Base-by-base conservation (phyloP, 352 stramenopile genomes). In the Phytophthora gonapodyides region DNA sequence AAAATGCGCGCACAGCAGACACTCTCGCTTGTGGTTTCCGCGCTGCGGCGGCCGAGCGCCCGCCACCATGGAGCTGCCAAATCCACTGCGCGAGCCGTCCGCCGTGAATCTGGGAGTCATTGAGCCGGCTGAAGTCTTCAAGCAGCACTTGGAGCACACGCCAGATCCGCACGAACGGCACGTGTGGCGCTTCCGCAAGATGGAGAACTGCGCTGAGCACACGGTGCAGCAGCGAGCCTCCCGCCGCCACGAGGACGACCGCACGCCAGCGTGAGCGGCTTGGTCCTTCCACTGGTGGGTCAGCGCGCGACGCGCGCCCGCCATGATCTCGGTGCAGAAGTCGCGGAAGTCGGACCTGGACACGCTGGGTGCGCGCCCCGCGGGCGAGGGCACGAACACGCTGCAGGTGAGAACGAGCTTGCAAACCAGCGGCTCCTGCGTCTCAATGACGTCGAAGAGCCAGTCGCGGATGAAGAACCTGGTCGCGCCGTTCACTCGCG, bases 401-500 rank as follows among this genome's bases (percentile, higher is more conserved):
- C 67, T 75, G 37, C 74, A 84, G 31, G 81, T 88, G n/a, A 93
- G 53, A 36, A 93, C 64, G 46, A 93, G 48, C 61, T 88, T 91
- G 64, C 81, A 91, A 7, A 85, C 68, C 60, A 82, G 38, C 9
- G 59, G 59, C 30, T 93, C 82, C 13, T 67, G 64, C 46, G 80
- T 87, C 65, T 91, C 81, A 5, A 71, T 54, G 24, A 91, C 73
- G 31, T 93, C 80, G 46, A 82, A 84, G n/a, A 93, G 62, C 67
- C 78, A 88, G 50, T 93, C 82, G 15, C 81, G 78, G 43, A 91
- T 68, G 47, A 78, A 88, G 41, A 90, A 75, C 30, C 71, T 69
- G 59, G 78, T 55, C 35, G 63, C 67, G 15, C 52, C 64, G 31
- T 44, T 42, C 15, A 69, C 56, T 27, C 73, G 80, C 2, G 72